Conservation (phyloP, 148 eudicot genomes). For the Nepenthes gracilis region DNA sequence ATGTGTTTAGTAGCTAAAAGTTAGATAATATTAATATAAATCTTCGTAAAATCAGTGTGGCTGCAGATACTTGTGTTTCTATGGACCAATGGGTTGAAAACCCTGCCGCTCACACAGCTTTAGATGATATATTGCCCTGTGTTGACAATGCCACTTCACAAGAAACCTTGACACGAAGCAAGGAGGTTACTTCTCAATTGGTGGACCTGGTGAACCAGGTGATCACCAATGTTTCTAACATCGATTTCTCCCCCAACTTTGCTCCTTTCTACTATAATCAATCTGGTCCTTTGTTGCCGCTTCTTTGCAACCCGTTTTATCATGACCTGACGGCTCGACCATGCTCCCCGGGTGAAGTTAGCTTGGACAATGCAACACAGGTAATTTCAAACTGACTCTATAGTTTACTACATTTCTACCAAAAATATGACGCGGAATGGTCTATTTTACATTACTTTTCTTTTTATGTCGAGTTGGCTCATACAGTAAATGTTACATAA, state of each 20-base stretch:
- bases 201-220: conserved; percentile 58
- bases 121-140: conserved; percentile 85
- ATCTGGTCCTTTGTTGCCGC: conserved; percentile 74
- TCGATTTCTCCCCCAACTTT: conserved; percentile 54
- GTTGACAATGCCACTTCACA: conserved; percentile 77
- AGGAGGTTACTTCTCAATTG: conserved; percentile 74
- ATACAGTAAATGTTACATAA: too few species aligned
- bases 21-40: too few species aligned
- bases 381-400: conserved; percentile 16
- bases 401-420: too few species aligned
- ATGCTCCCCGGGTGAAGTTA: conserved; percentile 56
- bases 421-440: too few species aligned
- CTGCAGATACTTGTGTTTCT: conserved; percentile 67
- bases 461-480: too few species aligned
- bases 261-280: conserved; percentile 74
- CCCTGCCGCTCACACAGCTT: conserved; percentile 77
- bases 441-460: too few species aligned
- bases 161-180: conserved; percentile 61
- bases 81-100: conserved; percentile 80
- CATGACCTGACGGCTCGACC: conserved; percentile 46
- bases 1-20: neutral
- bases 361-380: conserved; percentile 68
- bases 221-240: conserved; percentile 71
- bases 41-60: conserved; percentile 31
- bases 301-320: conserved; percentile 67